phyloP scores from a whole-genome alignment of 805 yeast genomes.

The Vanderwaltozyma tropicalis region DNA sequence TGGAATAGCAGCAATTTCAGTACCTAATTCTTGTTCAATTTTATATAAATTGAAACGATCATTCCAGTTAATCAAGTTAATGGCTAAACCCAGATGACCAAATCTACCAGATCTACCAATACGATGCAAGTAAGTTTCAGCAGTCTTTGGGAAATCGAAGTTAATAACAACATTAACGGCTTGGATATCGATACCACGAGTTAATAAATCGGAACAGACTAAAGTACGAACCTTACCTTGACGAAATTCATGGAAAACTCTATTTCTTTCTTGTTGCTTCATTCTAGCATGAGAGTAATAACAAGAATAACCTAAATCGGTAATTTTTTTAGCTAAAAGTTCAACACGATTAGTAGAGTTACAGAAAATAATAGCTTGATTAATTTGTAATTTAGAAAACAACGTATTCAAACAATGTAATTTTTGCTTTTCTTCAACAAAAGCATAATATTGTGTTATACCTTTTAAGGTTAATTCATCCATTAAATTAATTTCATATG shows the following conservation, averaged over 20 bases:
- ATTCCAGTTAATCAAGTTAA: constrained; percentile 92
- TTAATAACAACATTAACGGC: constrained; percentile 97
- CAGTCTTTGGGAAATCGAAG: constrained; percentile 96
- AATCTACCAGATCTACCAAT: constrained; percentile 98
- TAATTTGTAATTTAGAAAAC: constrained; percentile 87
- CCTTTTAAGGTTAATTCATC: constrained; percentile 94
- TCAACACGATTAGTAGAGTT: constrained; percentile 96
- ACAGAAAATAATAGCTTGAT: constrained; percentile 94
- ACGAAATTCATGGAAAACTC: constrained; percentile 97
- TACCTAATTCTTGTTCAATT: constrained; percentile 94
- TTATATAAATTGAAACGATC: constrained; percentile 89
- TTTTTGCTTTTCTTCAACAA: constrained; percentile 93
- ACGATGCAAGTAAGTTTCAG: constrained; percentile 95
- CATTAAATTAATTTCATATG: constrained; percentile 94
- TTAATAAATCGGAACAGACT: constrained; percentile 91
- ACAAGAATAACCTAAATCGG: constrained; percentile 93
- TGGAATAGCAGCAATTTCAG: constrained; percentile 95
- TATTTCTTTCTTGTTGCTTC: constrained; percentile 95
- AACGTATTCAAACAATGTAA: constrained; percentile 91
- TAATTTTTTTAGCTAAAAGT: constrained; percentile 86
- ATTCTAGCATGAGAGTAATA: constrained; percentile 94
- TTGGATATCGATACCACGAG: constrained; percentile 98
- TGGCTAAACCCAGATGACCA: constrained; percentile 96
- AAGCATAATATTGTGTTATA: constrained; percentile 96
- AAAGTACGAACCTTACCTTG: constrained; percentile 95